Evolutionary conservation across 129 eudicot species (phyloP).

Genomic region (Flaveria linearis): DNA sequence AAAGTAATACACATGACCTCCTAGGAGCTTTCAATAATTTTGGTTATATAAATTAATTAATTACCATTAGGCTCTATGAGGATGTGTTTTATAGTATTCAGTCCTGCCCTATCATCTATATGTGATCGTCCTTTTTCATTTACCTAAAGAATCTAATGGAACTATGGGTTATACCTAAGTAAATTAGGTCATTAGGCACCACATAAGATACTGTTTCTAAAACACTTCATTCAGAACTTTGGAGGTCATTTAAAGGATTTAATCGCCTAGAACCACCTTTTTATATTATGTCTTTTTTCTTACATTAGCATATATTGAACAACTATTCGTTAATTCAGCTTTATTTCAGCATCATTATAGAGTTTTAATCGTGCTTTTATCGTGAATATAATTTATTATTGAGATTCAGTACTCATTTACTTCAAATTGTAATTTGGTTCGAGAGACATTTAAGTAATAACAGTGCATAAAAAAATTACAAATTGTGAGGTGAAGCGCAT

Average conservation of each 20-base stretch:
- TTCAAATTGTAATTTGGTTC: neutral
- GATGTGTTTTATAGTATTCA: neutral
- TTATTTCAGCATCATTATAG: neutral
- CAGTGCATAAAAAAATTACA: neutral
- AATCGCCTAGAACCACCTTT: neutral
- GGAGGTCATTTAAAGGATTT: slow-evolving; percentile 9
- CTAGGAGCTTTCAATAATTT: slow-evolving; percentile 14
- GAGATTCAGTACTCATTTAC: neutral
- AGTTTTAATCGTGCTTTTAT: slow-evolving; percentile 2
- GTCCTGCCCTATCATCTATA: neutral
- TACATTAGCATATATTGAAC: neutral
- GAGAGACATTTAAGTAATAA: neutral
- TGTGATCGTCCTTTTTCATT: neutral
- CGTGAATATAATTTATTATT: neutral
- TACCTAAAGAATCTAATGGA: neutral
- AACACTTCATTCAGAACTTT: slow-evolving; percentile 1
- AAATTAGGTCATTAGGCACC: slow-evolving; percentile 11
- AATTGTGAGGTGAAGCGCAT: slow-evolving; percentile 4
- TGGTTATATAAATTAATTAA: slow-evolving; percentile 12
- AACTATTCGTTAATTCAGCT: neutral
- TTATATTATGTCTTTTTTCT: neutral
- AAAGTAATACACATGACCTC: slow-evolving; percentile 15
- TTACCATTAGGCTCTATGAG: slow-evolving; percentile 9
- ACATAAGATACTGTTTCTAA: neutral
- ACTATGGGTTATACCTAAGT: neutral